Base-by-base conservation (phyloP, 768 basidiomycete genomes). In the Harrya chromipes region DNA sequence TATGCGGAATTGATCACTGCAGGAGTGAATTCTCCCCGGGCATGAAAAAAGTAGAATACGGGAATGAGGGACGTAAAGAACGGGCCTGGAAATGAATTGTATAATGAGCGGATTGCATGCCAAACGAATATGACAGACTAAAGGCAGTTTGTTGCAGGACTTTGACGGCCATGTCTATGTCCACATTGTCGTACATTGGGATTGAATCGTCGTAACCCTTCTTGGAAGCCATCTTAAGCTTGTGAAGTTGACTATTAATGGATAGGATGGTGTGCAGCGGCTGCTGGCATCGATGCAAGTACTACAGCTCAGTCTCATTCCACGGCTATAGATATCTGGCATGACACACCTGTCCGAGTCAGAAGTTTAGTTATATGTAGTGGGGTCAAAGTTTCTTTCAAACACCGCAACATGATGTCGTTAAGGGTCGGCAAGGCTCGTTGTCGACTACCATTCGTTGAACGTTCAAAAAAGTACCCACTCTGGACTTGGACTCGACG, bases 41-140 rank as follows among this genome's bases (percentile, higher is more conserved):
- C 83, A 59, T 90, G 87, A 57, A 89, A 88, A 48, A 83, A 68
- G 62, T 83, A 85, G 65, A 92, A 88, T 20, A 90, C 61, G 2
- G 91, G 90, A 51, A 94, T 72, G 53, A 93, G 84, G 67, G 78
- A 78, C 10, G 86, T 73, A 71, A 95, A 94, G 74, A 91, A 87
- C 16, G 93, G 91, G 55, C 88, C 90, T 91, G 58, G 34, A 38
- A 26, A 29, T 49, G 43, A 19, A 52, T 52, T 19, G 58, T 27
- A 33, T 16, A 33, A 33, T 33, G 36, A 11, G 11, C 40, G 40
- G n/a, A 52, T 29, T 27, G 6, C 10, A 10, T 23, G 19, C 12
- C 26, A 21, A 49, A 35, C 39, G 19, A 38, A 40, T 35, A 31
- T n/a, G 34, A 68, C 85, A 66, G 52, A 87, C 91, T 90, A 74